Base-by-base conservation (phyloP, 805 yeast species). In the Candida germanica region DNA sequence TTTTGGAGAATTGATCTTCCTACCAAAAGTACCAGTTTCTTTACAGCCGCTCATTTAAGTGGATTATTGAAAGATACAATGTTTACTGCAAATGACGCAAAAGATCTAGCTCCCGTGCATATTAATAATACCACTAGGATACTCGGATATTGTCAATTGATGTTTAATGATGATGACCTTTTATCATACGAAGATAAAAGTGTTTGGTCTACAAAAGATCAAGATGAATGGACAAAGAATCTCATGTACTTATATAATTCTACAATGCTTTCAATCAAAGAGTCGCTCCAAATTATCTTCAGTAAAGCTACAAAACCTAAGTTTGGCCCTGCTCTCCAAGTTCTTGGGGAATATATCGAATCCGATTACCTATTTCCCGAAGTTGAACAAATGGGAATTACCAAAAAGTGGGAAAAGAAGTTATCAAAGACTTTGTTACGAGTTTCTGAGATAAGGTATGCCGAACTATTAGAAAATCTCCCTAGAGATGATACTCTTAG, bases 1-100 rank as follows among this genome's bases (percentile, higher is more conserved):
- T 63, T 74, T 35, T 84, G 93, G 93, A 61, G 83, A 39, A 54
- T 82, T 4, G 72, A 70, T 40, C 54, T 53, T 5, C 61, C 77
- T 0, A 64, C 85, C 0, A 58, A 73, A 32, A 73, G 78, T 0
- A 64, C 73, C 0, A 46, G 75, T 6, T 40, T 79, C 5, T 75
- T 70, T 36, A 70, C 78, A 4, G 80, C 83, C 1, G 61, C 62
- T 9, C 68, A 64, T 39, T 42, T 56, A 26, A 40, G 61, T 3
- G 64, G 65, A 3, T 36, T 56, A 14, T 36, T 64, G 34, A 48
- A 51, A 25, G 71, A 64, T 30, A 49, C 53, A 4, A 43, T 60
- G 3, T 47, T 40, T 21, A 30, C 30, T 1, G 3, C 31, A 1
- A 38, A 42, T 1, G 46, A 39, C 10, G 30, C 42, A 1, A 47